Evolutionary conservation across 257 asterid genomes (phyloP).

Genomic region (Datura wrightii): DNA sequence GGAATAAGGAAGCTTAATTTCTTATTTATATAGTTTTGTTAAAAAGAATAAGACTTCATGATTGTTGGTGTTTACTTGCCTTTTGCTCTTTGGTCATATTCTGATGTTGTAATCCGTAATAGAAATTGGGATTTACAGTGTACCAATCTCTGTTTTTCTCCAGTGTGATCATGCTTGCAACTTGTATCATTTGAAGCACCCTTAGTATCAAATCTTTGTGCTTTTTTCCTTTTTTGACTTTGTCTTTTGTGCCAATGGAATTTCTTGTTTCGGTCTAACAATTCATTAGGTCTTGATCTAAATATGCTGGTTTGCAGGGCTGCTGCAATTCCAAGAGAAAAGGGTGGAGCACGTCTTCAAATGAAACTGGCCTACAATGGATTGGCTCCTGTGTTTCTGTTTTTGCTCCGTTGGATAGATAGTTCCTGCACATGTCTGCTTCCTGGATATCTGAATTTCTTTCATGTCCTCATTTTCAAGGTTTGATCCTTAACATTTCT

Average conservation of each 20-base stretch:
- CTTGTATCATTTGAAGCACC: background rate
- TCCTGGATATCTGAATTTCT: conserved; percentile 65
- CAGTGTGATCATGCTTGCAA: background rate
- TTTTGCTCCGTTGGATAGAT: conserved; percentile 78
- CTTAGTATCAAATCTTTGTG: background rate
- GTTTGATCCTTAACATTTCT: conserved; percentile 41
- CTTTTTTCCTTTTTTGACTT: background rate
- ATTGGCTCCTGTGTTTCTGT: conserved; percentile 65
- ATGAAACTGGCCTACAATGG: conserved; percentile 84
- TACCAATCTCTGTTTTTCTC: background rate
- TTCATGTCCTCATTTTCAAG: conserved; percentile 78
- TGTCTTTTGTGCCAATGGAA: background rate
- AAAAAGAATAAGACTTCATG: background rate
- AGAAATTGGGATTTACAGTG: background rate
- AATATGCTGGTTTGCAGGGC: conserved; percentile 56
- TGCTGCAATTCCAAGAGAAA: conserved; percentile 79
- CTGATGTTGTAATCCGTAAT: background rate
- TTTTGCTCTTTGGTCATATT: background rate
- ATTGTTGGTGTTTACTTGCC: background rate
- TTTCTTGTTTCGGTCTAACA: background rate
- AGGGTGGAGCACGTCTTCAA: conserved; percentile 74
- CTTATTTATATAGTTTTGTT: background rate
- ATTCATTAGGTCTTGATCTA: background rate
- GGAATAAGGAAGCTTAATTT: background rate
- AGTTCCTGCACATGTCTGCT: conserved; percentile 69